Evolutionary conservation across 306 rosid genomes (phyloP).

Genomic region (Castanopsis chinensis): DNA sequence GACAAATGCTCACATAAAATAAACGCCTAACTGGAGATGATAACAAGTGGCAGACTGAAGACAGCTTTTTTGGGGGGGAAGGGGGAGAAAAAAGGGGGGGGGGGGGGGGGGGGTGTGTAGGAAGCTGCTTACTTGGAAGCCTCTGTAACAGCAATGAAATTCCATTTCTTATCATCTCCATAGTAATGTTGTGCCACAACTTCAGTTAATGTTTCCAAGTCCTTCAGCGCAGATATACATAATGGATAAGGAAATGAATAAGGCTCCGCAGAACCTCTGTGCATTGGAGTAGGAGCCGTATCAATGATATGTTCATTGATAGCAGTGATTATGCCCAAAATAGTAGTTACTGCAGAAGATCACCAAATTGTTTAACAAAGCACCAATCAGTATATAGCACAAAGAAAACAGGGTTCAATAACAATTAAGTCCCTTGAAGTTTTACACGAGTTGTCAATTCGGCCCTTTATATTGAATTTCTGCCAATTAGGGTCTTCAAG

Average conservation of each 20-base stretch:
- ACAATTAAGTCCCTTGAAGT: too few species aligned
- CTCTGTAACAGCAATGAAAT: constrained; percentile 85
- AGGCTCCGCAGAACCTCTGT: constrained; percentile 41
- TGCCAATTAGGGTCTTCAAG: too few species aligned
- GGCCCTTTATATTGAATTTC: too few species aligned
- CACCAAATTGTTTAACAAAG: constrained; percentile 18
- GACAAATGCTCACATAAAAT: constrained; percentile 2
- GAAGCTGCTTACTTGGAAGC: constrained; percentile 66
- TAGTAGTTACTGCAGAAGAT: constrained; percentile 69
- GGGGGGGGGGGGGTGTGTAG: too few species aligned
- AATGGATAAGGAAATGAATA: constrained; percentile 70
- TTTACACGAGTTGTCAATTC: too few species aligned
- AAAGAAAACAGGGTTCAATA: not conserved
- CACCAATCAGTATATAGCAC: not conserved
- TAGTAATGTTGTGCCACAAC: constrained; percentile 85
- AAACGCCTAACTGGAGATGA: constrained; percentile 20
- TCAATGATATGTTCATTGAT: constrained; percentile 83
- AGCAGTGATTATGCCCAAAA: constrained; percentile 84
- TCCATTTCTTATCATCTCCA: constrained; percentile 90
- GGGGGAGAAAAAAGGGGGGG: not conserved
- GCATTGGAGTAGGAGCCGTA: constrained; percentile 47
- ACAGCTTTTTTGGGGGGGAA: not conserved
- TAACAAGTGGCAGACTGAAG: not conserved
- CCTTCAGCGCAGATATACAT: constrained; percentile 87
- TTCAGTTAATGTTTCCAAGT: constrained; percentile 87